These are phyloP conservation scores for Polytolypa hystricis DNA, from an alignment of 2,329 filamentous ascomycete species.

Conservation along the genomic window DNA sequence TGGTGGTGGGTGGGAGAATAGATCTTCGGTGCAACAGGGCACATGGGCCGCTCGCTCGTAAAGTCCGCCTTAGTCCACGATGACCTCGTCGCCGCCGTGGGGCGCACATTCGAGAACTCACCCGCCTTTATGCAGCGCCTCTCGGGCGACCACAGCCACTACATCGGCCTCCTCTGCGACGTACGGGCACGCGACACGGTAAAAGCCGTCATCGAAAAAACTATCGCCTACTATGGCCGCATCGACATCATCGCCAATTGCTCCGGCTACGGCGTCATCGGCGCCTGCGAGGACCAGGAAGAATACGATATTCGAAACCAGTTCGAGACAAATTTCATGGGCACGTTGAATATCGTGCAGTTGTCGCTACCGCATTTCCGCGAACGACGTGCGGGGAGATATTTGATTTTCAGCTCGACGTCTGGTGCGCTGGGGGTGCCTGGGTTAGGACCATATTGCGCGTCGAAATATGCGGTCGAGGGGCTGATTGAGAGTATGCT, in stretches of 20 bases:
- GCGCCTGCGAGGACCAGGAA: constrained; percentile 92
- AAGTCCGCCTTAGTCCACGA: constrained; percentile 69
- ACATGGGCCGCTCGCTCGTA: constrained; percentile 85
- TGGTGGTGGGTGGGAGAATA: constrained; percentile 24
- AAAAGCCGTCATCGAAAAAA: constrained; percentile 54
- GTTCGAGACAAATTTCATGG: constrained; percentile 97
- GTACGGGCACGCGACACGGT: constrained; percentile 75
- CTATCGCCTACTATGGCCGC: constrained; percentile 63
- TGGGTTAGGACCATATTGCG: constrained; percentile 85
- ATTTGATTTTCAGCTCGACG: constrained; percentile 90
- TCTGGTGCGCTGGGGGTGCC: constrained; percentile 88
- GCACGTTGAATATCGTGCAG: constrained; percentile 86
- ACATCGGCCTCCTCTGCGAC: constrained; percentile 76
- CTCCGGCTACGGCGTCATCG: constrained; percentile 90
- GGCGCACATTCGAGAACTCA: constrained; percentile 66
- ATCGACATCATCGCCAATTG: constrained; percentile 89
- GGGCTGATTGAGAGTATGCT: constrained; percentile 93
- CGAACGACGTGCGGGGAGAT: constrained; percentile 61
- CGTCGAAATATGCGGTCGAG: constrained; percentile 94
- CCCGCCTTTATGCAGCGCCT: constrained; percentile 60
- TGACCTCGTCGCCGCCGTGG: constrained; percentile 78
- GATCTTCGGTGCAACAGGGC: constrained; percentile 94
- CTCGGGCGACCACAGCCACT: constrained; percentile 49
- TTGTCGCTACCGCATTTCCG: constrained; percentile 80
- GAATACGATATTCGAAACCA: constrained; percentile 90